phyloP scores from a whole-genome alignment of 2,329 filamentous ascomycete species.

The Calonectria naviculata region DNA sequence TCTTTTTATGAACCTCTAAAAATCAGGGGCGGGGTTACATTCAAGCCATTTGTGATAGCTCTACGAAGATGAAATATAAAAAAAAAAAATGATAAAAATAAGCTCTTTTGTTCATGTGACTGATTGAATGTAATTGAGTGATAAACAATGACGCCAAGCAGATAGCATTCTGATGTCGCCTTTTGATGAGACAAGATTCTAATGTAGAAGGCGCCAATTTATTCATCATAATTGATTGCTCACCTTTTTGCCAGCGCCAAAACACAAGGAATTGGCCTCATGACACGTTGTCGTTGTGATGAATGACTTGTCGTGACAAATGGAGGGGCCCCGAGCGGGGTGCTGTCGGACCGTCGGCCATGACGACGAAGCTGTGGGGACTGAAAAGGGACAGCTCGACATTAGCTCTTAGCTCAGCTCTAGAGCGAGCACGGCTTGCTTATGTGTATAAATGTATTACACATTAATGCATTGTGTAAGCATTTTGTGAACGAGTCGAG shows the following conservation, averaged over 20 bases:
- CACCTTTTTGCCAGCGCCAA: not conserved
- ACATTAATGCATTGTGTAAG: no score
- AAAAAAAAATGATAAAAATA: slow-evolving; percentile 34
- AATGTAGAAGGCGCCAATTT: no score
- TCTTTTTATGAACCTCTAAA: not conserved
- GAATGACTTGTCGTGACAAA: slow-evolving; percentile 2
- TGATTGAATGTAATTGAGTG: not conserved
- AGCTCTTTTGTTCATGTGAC: not conserved
- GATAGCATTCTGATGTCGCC: no score
- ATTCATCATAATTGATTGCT: not conserved
- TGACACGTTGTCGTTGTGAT: not conserved
- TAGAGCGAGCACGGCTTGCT: not conserved
- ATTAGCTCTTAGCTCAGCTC: slow-evolving; percentile 8
- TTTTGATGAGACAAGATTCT: no score
- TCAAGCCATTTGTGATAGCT: slow-evolving; percentile 34
- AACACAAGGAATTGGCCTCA: not conserved
- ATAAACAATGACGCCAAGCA: not conserved
- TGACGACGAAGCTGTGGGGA: not conserved
- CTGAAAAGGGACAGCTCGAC: not conserved
- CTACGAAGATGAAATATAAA: slow-evolving; percentile 33
- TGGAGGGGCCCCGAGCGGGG: not conserved
- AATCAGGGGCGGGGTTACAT: slow-evolving; percentile 15
- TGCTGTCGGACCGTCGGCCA: slow-evolving; percentile 12
- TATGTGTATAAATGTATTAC: not conserved
- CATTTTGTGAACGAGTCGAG: not conserved